Evolutionary conservation across 2,329 filamentous ascomycete species (phyloP), one percentile per base, ranked within the genome.

Genomic region (Calonectria hongkongensis): DNA sequence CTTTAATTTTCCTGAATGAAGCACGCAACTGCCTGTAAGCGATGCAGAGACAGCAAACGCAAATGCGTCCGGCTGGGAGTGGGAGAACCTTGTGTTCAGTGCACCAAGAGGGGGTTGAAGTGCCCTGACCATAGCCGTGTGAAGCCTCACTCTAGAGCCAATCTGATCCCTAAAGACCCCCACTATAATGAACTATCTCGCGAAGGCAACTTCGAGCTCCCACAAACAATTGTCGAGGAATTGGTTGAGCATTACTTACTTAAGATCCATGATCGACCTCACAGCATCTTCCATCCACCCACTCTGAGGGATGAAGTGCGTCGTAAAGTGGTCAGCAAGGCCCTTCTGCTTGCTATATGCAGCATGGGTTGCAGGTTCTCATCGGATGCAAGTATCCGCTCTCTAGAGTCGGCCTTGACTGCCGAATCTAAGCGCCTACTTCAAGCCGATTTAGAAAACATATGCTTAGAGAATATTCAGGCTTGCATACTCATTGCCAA

Each of bases 1-100:
- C 21, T 30, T 21, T 25, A 33, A 18, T 33, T 13, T 8, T 9
- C 39, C 54, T 28, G 16, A 28, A 60, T 60, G 54, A 60, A 60
- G 54, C 21, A 60, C 54, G 33, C 54, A 60, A 60, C 54, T 1
- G 54, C 54, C 54, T 60, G 54, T 9, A 60, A 60, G 12, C 54
- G 39, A 60, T 60, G 54, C 36, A 39, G 54, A 21, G 33, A 60
- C 15, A 60, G 54, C 54, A 60, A 60, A 28, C 54, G 54, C 54
- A 39, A 36, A 60, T 60, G 54, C 21, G 36, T 33, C n/a, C 54
- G 54, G 2, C 33, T 21, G 5, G 33, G 33, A 27, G 39, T 12
- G 33, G 54, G 54, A 9, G 54, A 60, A 18, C 54, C 54, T 21
- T 60, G 54, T 60, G 54, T 25, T 15, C 54, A 21, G 13, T 60